Evolutionary conservation across 108 stramenopile species (phyloP), one percentile per base, ranked within the genome.

Genomic region (Mayamaea pseudoterrestris): DNA sequence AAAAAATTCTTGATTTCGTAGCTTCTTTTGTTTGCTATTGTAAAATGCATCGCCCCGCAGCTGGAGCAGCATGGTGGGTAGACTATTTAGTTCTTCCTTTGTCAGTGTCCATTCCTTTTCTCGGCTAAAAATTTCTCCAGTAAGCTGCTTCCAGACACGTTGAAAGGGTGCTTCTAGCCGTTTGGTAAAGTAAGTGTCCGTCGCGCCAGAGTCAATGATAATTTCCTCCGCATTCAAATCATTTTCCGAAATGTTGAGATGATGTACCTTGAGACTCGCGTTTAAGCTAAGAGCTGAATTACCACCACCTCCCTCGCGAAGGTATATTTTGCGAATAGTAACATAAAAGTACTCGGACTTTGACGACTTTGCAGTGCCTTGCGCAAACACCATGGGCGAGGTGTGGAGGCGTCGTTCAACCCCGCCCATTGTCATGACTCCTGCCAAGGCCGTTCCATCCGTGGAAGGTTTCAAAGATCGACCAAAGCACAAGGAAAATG

Each of bases 161-260:
- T 48, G 37, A 34, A 76, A 68, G 11, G 18, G 41, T 1, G 8
- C 9, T 13, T 39, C 28, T 14, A 76, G 44, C 11, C 27, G 34
- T 30, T 16, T 26, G 22, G 61, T 66, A 25, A 83, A 65, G 47
- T 90, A 88, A 8, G 88, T 84, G 57, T 87, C 87, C 17, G 93
- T 93, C 1, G 93, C 88, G 22, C 93, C 93, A 42, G 52, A 57
- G 62, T 93, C 93, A 13, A 93, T 80, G 56, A 93, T 88, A 44
- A 76, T 72, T 7, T n/a, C n/a, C 17, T 66, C 73, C 7, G 29
- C 27, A 36, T 63, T 68, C 24, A 72, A 22, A 30, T n/a, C 14
- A 2, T 26, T 16, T 44, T 48, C 40, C 16, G 16, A 31, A 3
- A 48, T 14, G 46, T 69, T 68, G 30, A 29, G 3, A 23, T 67